A percentile compares a stretch with the other conserved stretches of the same genome.
Evolutionary conservation across 441 rosid genomes (phyloP).

Genomic region (Gossypium gossypioides): DNA sequence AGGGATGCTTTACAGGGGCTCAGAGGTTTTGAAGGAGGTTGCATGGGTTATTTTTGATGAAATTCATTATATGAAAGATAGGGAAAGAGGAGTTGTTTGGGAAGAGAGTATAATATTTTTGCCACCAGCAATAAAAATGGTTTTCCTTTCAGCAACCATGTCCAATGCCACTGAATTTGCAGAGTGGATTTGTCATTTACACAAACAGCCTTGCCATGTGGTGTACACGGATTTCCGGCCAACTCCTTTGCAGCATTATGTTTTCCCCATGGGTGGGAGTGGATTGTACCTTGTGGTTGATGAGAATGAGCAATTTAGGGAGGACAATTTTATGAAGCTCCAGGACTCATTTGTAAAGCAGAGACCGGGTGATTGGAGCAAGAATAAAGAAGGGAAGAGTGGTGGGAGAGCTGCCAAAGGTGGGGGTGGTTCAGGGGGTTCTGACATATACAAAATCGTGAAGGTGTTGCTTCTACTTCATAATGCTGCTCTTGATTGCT

Average conservation of each 20-base stretch:
- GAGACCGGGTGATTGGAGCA: constrained; percentile 47
- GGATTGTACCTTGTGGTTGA: constrained; percentile 92
- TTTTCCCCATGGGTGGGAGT: constrained; percentile 79
- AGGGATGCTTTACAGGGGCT: constrained; percentile 90
- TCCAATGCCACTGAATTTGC: constrained; percentile 94
- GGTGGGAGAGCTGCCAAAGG: constrained; percentile 69
- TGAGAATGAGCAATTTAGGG: constrained; percentile 82
- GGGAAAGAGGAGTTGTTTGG: constrained; percentile 97
- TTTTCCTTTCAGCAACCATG: constrained; percentile 92
- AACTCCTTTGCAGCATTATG: constrained; percentile 94
- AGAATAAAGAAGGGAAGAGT: constrained; percentile 56
- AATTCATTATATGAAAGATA: constrained; percentile 93
- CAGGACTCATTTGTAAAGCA: constrained; percentile 72
- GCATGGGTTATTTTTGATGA: constrained; percentile 95
- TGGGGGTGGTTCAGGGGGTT: constrained; percentile 64
- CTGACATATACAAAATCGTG: constrained; percentile 87
- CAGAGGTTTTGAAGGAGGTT: constrained; percentile 90
- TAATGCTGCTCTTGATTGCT: not conserved
- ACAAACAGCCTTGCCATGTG: constrained; percentile 91
- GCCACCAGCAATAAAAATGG: constrained; percentile 94
- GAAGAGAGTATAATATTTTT: constrained; percentile 89
- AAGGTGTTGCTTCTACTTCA: constrained; percentile 44
- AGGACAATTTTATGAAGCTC: constrained; percentile 80
- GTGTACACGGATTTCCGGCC: constrained; percentile 94
- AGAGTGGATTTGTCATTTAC: constrained; percentile 87